Evolutionary conservation across 169 alveolate genomes (phyloP).

Genomic region (Perkinsus marinus): DNA sequence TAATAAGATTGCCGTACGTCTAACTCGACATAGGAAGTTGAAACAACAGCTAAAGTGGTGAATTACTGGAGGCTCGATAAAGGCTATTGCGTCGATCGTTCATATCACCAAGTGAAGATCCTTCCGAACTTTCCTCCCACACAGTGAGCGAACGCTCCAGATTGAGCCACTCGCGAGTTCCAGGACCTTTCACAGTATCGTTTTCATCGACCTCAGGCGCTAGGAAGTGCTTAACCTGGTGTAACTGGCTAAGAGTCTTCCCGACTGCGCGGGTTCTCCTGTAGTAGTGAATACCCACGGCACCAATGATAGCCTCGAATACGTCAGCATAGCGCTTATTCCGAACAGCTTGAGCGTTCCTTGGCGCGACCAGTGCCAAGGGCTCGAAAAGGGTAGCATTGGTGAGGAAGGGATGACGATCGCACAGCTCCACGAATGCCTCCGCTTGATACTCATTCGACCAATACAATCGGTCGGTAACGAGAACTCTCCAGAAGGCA

Average conservation of each 20-base stretch:
- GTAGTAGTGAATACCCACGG: not conserved
- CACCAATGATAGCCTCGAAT: not conserved
- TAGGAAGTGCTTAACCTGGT: not conserved
- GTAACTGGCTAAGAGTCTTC: not conserved
- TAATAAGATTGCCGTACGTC: not conserved
- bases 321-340: not conserved
- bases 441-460: not conserved
- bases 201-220: not conserved
- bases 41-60: not conserved
- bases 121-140: not conserved
- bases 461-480: not conserved
- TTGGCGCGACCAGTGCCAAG: not conserved
- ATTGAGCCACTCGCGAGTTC: not conserved
- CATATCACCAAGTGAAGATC: not conserved
- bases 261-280: not conserved
- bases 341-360: not conserved
- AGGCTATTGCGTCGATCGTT: not conserved
- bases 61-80: not conserved
- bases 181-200: not conserved
- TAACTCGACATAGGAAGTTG: not conserved
- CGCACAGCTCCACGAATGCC: not conserved
- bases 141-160: not conserved
- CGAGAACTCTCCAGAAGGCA: not conserved
- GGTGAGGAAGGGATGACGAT: not conserved
- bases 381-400: not conserved